phyloP scores from a whole-genome alignment of 306 rosid genomes.

The Adenanthera pavonina region DNA sequence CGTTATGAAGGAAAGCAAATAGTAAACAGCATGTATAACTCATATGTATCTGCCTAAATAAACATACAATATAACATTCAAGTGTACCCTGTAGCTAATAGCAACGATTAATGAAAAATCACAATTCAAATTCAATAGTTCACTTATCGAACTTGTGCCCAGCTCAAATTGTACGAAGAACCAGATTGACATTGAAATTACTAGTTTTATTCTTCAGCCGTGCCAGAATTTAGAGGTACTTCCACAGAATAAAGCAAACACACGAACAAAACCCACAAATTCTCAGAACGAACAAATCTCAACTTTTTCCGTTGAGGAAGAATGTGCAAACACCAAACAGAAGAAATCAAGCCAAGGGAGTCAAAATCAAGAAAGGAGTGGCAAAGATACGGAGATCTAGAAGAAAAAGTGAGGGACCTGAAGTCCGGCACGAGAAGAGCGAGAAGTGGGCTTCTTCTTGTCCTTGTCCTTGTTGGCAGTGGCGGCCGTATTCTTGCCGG shows the following conservation, averaged over 20 bases:
- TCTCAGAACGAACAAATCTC: background rate
- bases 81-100: background rate
- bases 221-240: background rate
- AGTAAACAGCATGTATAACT: background rate
- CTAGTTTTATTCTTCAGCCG: background rate
- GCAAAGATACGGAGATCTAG: constrained; percentile 32
- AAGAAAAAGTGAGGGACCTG: constrained; percentile 48
- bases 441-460: constrained; percentile 82
- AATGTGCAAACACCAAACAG: background rate
- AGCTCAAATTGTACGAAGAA: background rate
- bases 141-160: background rate
- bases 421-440: constrained; percentile 87
- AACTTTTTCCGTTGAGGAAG: background rate
- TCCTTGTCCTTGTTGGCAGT: constrained; percentile 60
- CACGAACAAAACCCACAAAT: background rate
- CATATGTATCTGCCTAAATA: background rate
- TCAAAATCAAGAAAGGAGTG: background rate
- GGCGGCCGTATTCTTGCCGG: constrained; percentile 58
- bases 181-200: background rate
- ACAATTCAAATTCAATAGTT: background rate
- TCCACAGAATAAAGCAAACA: background rate
- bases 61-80: background rate
- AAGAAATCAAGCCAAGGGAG: background rate
- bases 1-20: background rate
- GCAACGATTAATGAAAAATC: background rate